Evolutionary conservation across 108 stramenopile species (phyloP), one percentile per base, ranked within the genome.

Genomic region (Chaetoceros tenuissimus): DNA sequence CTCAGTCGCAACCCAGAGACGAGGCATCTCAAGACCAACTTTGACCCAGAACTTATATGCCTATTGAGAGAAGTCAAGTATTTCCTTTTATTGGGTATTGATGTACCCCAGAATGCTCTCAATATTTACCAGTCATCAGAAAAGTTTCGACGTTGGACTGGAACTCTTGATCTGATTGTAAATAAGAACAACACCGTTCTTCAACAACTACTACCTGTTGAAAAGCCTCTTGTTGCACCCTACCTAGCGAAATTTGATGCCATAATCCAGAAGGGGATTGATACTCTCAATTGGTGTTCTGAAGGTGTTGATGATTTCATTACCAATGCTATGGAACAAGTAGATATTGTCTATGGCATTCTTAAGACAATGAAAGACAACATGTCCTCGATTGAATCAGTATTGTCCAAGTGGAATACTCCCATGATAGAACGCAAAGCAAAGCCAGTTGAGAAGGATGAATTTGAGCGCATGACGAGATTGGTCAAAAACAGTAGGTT

Each of bases 31-130:
- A 34, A 59, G 40, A 91, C 92, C n/a, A 94, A 94, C 68, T 94
- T 94, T 51, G 93, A 94, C 64, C 84, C 93, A 3, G 86, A 84
- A 0, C 72, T 94, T 31, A 84, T 90, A 16, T 66, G 84, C 8
- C 84, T 94, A 0, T 66, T 94, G 43, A 81, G 93, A 21, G 93
- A 94, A 65, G 88, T 88, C 28, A 94, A 94, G 50, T 94, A 94
- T 66, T 92, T 94, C 51, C 63, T 89, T 31, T 74, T 88, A 1
- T 68, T 92, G 5, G 80, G 72, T 31, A 70, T 92, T 25, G 57
- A 61, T 21, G 93, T 94, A 8, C 93, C 93, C 3, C 82, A 86
- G 8, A 67, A 71, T 16, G 93, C 90, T 7, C 60, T 92, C 29
- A 71, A 72, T 46, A 85, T 94, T 53, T 92, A 87, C 63, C 67